Base-by-base conservation (phyloP, 2,329 filamentous ascomycete species). In the Penicillium hordei region DNA sequence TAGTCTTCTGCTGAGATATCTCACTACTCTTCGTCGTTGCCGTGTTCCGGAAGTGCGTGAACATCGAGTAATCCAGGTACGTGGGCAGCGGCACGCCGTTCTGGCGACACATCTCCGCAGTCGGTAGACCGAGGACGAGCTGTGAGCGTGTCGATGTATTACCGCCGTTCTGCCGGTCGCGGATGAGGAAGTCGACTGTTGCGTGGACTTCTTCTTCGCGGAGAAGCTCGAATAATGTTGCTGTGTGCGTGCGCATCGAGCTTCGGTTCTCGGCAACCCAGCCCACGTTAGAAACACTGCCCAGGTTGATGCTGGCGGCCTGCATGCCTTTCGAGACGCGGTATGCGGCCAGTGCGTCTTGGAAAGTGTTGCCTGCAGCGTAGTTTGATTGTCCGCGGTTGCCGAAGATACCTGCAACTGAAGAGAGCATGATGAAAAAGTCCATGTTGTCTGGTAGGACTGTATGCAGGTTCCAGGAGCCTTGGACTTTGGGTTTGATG, bases 371-470 rank as follows among this genome's bases (percentile, higher is more conserved):
- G 19, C 67, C 76, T 6, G 76, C 75, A 2, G 72, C 68, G 58
- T 79, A 79, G 58, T 79, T 81, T 12, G 79, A 72, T 53, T 83
- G 72, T 4, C 77, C 75, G 6, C 73, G 62, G 50, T 79, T 79
- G 4, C 81, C 81, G 6, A 79, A 67, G 15, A 82, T 65, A 1
- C 75, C 75, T 33, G 76, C 73, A 1, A 74, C 63, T 1, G 78
- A 79, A 0, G 76, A 78, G 1, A 79, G 65, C 60, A 76, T 70
- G 48, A 78, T 61, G 57, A 79, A 79, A 65, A 79, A 79, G 49
- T 77, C 74, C 17, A 80, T 64, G 42, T 73, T 57, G 2, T 45
- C 31, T 7, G 64, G 68, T 25, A 75, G 56, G 13, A 59, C 23
- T 17, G 61, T 44, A 55, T 76, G 70, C 13, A 78, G 64, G 51